Conservation (phyloP, 148 eudicot genomes). For the Fagopyrum homotropicum region DNA sequence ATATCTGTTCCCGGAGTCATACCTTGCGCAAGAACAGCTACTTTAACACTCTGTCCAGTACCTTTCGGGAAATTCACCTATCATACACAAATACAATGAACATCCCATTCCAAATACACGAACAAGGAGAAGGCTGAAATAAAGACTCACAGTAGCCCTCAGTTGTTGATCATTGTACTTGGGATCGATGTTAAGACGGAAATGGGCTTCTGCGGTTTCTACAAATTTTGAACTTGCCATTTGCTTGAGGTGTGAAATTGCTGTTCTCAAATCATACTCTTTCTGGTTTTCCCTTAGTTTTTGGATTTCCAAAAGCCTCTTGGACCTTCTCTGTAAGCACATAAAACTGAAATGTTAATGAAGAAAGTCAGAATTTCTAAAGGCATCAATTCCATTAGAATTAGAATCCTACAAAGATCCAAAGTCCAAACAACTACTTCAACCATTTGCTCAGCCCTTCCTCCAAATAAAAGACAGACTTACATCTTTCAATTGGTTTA, state of each 20-base stretch:
- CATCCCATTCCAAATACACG: constrained; percentile 5
- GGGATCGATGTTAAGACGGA: constrained; percentile 92
- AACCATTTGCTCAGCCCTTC: not conserved
- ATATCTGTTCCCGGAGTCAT: not conserved
- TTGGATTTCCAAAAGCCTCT: constrained; percentile 78
- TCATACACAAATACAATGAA: not conserved
- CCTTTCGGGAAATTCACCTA: constrained; percentile 96
- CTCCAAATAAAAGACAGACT: not conserved
- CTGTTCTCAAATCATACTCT: constrained; percentile 77
- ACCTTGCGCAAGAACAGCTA: constrained; percentile 98
- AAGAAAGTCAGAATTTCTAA: not conserved
- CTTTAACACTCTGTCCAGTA: constrained; percentile 72
- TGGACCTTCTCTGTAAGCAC: constrained; percentile 60
- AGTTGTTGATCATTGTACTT: constrained; percentile 95
- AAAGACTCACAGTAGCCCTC: constrained; percentile 75
- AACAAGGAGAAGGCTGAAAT: not conserved
- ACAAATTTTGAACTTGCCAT: constrained; percentile 73
- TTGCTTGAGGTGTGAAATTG: constrained; percentile 71
- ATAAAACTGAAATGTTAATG: not conserved
- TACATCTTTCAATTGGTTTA: not conserved
- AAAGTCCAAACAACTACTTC: not conserved
- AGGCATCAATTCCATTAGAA: not conserved
- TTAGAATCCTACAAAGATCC: not conserved
- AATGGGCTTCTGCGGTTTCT: constrained; percentile 88
- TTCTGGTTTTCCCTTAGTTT: constrained; percentile 74